These are phyloP conservation scores for Uromyces viciae-fabae DNA, from an alignment of 1,284 basidiomycete genomes.

Conservation along the genomic window DNA sequence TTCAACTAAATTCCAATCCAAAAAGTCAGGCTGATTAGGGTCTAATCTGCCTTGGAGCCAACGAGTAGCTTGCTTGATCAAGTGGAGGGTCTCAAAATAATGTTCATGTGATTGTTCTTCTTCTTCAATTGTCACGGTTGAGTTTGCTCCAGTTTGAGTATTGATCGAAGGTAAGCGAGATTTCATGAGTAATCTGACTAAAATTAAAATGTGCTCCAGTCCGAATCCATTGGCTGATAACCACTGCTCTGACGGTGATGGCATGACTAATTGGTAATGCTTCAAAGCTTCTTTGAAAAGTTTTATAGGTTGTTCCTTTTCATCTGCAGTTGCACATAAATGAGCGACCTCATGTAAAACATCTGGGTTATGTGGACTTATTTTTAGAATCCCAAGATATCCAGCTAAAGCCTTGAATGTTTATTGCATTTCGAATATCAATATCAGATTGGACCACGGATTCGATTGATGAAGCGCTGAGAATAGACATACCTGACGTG, in stretches of 20 bases:
- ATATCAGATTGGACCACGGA: neutral
- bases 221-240: slow-evolving; percentile 26
- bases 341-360: slow-evolving; percentile 75
- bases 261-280: slow-evolving; percentile 50
- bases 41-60: slow-evolving; percentile 81
- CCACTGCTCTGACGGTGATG: slow-evolving; percentile 18
- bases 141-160: neutral
- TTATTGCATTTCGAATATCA: too few relatives aligned
- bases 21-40: slow-evolving; percentile 56
- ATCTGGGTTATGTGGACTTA: slow-evolving; percentile 65
- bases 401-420: slow-evolving; percentile 17
- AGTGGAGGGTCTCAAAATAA: slow-evolving; percentile 66
- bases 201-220: slow-evolving; percentile 30
- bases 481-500: slow-evolving; percentile 61
- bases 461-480: neutral
- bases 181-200: slow-evolving; percentile 14
- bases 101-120: slow-evolving; percentile 14
- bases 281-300: slow-evolving; percentile 67
- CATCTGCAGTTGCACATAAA: slow-evolving; percentile 69
- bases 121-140: neutral
- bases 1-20: slow-evolving; percentile 70
- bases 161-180: neutral
- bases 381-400: slow-evolving; percentile 36
- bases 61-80: slow-evolving; percentile 71
- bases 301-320: slow-evolving; percentile 64